These are phyloP conservation scores for Picochlorum sp. DNA, from an alignment of 139 green algal species.

Conservation along the genomic window DNA sequence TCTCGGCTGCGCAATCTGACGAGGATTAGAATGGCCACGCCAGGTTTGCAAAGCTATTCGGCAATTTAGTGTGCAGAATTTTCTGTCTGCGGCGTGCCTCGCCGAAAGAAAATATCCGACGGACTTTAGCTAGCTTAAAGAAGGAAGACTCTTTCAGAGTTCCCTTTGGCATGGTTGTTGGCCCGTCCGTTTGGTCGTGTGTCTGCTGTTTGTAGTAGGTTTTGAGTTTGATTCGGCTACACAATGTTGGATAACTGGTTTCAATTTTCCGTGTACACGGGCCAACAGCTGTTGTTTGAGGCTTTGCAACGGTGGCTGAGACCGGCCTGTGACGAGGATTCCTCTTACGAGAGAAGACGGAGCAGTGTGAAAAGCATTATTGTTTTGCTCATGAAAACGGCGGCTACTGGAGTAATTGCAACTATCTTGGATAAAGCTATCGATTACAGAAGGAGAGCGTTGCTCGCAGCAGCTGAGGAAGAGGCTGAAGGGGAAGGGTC, in stretches of 20 bases:
- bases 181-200: no score
- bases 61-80: no score
- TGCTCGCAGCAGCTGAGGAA: neutral
- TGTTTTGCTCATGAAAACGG: conserved; percentile 20
- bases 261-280: conserved; percentile 16
- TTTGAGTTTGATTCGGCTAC: no score
- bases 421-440: conserved; percentile 27
- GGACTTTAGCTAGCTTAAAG: no score
- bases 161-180: no score
- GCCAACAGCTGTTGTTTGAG: conserved; percentile 28
- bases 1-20: no score
- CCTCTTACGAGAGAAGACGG: neutral
- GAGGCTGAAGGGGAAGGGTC: neutral
- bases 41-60: no score
- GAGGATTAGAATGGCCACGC: no score
- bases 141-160: no score
- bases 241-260: conserved; percentile 12
- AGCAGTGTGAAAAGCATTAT: conserved; percentile 9
- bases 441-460: conserved; percentile 2
- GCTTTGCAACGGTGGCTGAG: conserved; percentile 22
- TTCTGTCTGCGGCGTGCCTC: no score
- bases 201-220: no score
- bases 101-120: no score
- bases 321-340: conserved; percentile 6
- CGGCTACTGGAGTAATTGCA: conserved; percentile 24